Evolutionary conservation across 495 filamentous ascomycete species (phyloP).

Genomic region (Lasiosphaeria ovina): DNA sequence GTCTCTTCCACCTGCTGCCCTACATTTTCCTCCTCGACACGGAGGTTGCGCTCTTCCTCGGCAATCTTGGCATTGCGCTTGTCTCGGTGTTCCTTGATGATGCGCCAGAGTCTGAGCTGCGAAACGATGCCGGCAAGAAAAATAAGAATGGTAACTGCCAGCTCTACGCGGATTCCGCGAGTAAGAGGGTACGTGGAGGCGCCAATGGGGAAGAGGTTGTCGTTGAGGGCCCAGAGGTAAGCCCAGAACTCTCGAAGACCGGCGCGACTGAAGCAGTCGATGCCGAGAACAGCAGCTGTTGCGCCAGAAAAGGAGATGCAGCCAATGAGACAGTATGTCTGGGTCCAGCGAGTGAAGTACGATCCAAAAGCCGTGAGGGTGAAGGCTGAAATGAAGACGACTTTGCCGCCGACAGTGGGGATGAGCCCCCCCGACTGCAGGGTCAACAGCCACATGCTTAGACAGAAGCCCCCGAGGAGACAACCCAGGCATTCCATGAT

Average conservation of each 20-base stretch:
- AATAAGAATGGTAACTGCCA: constrained; percentile 73
- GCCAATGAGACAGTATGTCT: constrained; percentile 71
- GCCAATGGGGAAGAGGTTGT: constrained; percentile 71
- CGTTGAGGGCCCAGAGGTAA: constrained; percentile 86
- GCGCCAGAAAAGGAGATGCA: constrained; percentile 79
- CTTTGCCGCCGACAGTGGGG: constrained; percentile 55
- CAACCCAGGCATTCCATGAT: constrained; percentile 85
- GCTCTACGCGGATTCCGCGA: constrained; percentile 79
- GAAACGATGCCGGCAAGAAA: constrained; percentile 74
- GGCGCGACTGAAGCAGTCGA: constrained; percentile 87
- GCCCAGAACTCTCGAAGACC: constrained; percentile 95
- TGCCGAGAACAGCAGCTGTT: constrained; percentile 73
- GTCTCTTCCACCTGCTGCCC: constrained; percentile 67
- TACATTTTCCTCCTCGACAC: constrained; percentile 68
- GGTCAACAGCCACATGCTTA: constrained; percentile 88
- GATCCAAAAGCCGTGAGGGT: constrained; percentile 63
- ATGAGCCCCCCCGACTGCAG: constrained; percentile 76
- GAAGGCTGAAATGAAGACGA: constrained; percentile 73
- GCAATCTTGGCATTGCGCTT: constrained; percentile 56
- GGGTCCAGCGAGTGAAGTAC: constrained; percentile 77
- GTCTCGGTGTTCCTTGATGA: constrained; percentile 71
- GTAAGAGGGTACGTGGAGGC: constrained; percentile 82
- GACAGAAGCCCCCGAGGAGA: constrained; percentile 80
- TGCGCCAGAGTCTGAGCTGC: constrained; percentile 82
- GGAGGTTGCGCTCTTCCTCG: constrained; percentile 56